A percentile compares a stretch with the other conserved stretches of the same genome.
phyloP scores from a whole-genome alignment of 441 rosid genomes.

The Syzygium syzygioides region DNA sequence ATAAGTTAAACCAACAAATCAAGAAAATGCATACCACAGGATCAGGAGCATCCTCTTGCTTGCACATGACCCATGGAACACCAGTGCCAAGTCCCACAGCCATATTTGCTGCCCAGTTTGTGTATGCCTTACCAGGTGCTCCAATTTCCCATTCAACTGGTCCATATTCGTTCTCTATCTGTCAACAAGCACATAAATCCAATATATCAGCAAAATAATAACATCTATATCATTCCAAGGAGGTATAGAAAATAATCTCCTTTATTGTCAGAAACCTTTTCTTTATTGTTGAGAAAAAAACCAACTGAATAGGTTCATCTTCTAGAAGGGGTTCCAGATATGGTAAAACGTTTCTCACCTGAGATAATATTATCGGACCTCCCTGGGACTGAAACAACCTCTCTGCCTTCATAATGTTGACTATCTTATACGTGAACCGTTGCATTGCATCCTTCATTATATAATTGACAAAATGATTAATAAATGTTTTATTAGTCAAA shows the following conservation, averaged over 20 bases:
- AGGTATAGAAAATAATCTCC: neutral
- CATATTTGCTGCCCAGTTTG: constrained; percentile 52
- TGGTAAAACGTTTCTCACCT: constrained; percentile 3
- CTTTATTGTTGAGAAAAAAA: neutral
- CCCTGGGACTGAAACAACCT: constrained; percentile 25
- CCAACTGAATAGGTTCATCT: neutral
- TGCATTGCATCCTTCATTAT: constrained; percentile 16
- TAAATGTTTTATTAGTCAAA: neutral
- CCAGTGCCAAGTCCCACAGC: constrained; percentile 41
- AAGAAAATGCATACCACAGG: constrained; percentile 33
- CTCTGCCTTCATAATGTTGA: constrained; percentile 27
- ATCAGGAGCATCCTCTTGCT: constrained; percentile 57
- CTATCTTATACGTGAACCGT: constrained; percentile 13
- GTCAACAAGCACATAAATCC: constrained; percentile 4
- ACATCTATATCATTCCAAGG: neutral
- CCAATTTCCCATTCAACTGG: constrained; percentile 42
- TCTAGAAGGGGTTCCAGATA: neutral
- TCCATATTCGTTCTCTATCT: constrained; percentile 64
- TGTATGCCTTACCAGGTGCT: constrained; percentile 34
- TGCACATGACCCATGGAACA: constrained; percentile 75
- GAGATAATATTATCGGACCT: constrained; percentile 30
- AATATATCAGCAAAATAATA: neutral
- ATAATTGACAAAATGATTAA: neutral
- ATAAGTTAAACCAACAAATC: neutral
- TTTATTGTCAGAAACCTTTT: neutral